Evolutionary conservation across 139 green algal species (phyloP).

Genomic region (Tetradesmus obliquus): DNA sequence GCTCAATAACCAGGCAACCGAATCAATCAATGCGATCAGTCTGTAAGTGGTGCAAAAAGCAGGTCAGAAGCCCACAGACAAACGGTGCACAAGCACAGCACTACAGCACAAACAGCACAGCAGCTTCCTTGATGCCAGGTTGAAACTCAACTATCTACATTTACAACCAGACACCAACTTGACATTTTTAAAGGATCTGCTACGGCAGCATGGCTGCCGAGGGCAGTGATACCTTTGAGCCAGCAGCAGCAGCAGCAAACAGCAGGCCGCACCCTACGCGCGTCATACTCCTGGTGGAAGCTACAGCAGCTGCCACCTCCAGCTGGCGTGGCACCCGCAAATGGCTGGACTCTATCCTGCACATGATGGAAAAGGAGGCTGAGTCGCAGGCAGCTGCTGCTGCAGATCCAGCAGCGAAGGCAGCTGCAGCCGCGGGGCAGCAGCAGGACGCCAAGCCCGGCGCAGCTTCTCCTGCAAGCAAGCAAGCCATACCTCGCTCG

Average conservation of each 20-base stretch:
- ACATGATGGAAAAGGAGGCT: slow-evolving; percentile 28
- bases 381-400: slow-evolving; percentile 8
- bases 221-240: slow-evolving; percentile 11
- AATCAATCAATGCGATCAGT: no score
- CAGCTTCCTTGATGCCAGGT: no score
- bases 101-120: no score
- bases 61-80: no score
- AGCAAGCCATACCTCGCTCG: not conserved
- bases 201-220: slow-evolving; percentile 10
- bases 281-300: slow-evolving; percentile 32
- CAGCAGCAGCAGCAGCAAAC: not conserved
- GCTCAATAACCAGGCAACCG: no score
- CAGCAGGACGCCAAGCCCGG: not conserved
- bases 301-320: slow-evolving; percentile 29
- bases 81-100: no score
- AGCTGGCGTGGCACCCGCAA: slow-evolving; percentile 8
- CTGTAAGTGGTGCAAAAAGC: no score
- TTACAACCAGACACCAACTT: no score
- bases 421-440: not conserved
- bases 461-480: not conserved
- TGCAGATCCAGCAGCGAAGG: not conserved
- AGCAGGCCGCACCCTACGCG: not conserved
- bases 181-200: not conserved
- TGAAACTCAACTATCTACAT: no score
- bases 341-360: slow-evolving; percentile 34